A percentile compares a stretch with the other conserved stretches of the same genome.
phyloP scores from a whole-genome alignment of 768 basidiomycete genomes.

The Boletus reticuloceps region DNA sequence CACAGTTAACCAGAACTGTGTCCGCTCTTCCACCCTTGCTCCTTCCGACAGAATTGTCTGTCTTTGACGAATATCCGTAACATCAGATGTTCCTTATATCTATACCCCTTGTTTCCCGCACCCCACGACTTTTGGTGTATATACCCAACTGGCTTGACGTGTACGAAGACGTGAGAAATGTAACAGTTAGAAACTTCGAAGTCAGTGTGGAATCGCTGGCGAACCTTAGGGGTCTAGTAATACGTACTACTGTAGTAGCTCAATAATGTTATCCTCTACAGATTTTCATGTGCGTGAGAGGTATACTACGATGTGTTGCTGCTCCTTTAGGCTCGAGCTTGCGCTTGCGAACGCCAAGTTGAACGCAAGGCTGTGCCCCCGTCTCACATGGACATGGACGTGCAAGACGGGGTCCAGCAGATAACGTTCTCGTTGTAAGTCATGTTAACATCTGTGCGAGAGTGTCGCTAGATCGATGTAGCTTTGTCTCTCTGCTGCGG shows the following conservation, averaged over 20 bases:
- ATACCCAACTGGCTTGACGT: constrained; percentile 21
- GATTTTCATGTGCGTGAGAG: too few species aligned
- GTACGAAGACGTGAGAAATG: not conserved
- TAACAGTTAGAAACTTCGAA: not conserved
- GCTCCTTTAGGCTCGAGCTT: too few species aligned
- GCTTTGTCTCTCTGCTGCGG: constrained; percentile 50
- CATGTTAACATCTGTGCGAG: not conserved
- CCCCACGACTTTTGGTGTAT: constrained; percentile 8
- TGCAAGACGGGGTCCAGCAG: constrained; percentile 7
- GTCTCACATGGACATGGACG: constrained; percentile 8
- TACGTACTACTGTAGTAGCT: too few species aligned
- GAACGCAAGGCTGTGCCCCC: too few species aligned
- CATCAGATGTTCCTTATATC: constrained; percentile 16
- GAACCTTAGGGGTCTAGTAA: too few species aligned
- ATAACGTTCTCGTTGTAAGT: constrained; percentile 48
- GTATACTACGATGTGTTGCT: too few species aligned
- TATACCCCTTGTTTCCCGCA: constrained; percentile 26
- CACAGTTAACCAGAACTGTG: constrained; percentile 16
- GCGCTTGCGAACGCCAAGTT: too few species aligned
- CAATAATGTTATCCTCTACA: too few species aligned
- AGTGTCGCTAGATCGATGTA: constrained; percentile 18
- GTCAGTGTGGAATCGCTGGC: too few species aligned
- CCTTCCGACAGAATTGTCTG: not conserved
- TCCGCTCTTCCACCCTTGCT: not conserved
- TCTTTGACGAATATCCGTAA: constrained; percentile 12